These are phyloP conservation scores for Blastobotrys elegans DNA, from an alignment of 1,139 yeast genomes.

Conservation along the genomic window DNA sequence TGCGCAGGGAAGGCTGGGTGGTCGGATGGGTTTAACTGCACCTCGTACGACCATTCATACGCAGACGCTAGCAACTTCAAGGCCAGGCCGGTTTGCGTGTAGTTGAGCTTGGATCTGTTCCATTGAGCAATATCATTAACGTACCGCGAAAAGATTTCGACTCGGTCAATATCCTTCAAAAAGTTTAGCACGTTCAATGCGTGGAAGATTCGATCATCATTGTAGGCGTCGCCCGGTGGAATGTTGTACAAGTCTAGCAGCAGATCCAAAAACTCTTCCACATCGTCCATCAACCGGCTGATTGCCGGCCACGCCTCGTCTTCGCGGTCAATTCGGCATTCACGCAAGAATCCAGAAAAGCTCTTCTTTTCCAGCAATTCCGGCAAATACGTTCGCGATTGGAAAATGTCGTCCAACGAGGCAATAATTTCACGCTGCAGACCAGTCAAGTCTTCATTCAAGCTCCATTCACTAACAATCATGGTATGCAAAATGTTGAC, in stretches of 20 bases:
- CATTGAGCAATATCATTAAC: slow-evolving; percentile 70
- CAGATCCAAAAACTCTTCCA: slow-evolving; percentile 60
- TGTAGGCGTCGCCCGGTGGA: slow-evolving; percentile 79
- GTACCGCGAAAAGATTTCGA: slow-evolving; percentile 74
- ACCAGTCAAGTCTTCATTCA: slow-evolving; percentile 54
- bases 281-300: slow-evolving; percentile 48
- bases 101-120: slow-evolving; percentile 55
- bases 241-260: slow-evolving; percentile 66
- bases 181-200: slow-evolving; percentile 72
- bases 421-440: slow-evolving; percentile 51
- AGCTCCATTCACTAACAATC: slow-evolving; percentile 59
- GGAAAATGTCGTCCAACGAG: slow-evolving; percentile 60
- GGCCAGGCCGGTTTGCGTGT: slow-evolving; percentile 78
- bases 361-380: slow-evolving; percentile 48
- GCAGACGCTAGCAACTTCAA: slow-evolving; percentile 74
- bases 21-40: slow-evolving; percentile 49
- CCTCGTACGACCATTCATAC: slow-evolving; percentile 68
- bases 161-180: slow-evolving; percentile 72
- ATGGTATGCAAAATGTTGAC: slow-evolving; percentile 69
- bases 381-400: slow-evolving; percentile 50
- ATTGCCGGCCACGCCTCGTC: slow-evolving; percentile 60
- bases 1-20: slow-evolving; percentile 76
- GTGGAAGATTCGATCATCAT: slow-evolving; percentile 81
- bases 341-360: slow-evolving; percentile 50
- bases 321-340: slow-evolving; percentile 55